Evolutionary conservation across 495 filamentous ascomycete species (phyloP).

Genomic region (Annulohypoxylon maeteangense): DNA sequence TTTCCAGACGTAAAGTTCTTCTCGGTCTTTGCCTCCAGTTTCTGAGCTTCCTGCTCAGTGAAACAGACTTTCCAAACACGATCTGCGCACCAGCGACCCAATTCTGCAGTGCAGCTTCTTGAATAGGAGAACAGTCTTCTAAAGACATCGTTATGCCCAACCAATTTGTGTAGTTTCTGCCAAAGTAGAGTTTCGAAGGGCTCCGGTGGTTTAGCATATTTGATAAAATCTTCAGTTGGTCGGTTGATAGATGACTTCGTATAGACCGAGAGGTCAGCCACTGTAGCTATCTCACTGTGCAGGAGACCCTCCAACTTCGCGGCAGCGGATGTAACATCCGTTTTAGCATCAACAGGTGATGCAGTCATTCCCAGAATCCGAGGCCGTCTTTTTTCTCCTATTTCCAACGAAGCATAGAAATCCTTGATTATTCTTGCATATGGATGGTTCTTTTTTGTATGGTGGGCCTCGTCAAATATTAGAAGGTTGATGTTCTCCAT

Average conservation of each 20-base stretch:
- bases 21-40: constrained; percentile 68
- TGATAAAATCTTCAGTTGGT: constrained; percentile 54
- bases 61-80: constrained; percentile 79
- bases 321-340: constrained; percentile 75
- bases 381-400: constrained; percentile 63
- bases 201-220: constrained; percentile 62
- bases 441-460: constrained; percentile 93
- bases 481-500: constrained; percentile 90
- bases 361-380: constrained; percentile 97
- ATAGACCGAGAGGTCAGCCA: constrained; percentile 71
- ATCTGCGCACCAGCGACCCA: constrained; percentile 91
- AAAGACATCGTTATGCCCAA: constrained; percentile 68
- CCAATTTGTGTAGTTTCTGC: constrained; percentile 62
- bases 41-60: constrained; percentile 69
- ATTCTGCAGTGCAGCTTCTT: constrained; percentile 68
- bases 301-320: constrained; percentile 82
- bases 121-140: constrained; percentile 68
- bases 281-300: constrained; percentile 83
- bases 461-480: constrained; percentile 97
- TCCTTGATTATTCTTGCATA: constrained; percentile 94
- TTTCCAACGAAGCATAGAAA: constrained; percentile 67
- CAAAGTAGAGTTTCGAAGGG: constrained; percentile 74
- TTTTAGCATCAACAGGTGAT: constrained; percentile 89
- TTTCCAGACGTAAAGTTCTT: constrained; percentile 49
- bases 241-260: constrained; percentile 56